These are phyloP conservation scores for Rhodomyrtus tomentosa DNA, from an alignment of 345 rosid species.

Conservation along the genomic window DNA sequence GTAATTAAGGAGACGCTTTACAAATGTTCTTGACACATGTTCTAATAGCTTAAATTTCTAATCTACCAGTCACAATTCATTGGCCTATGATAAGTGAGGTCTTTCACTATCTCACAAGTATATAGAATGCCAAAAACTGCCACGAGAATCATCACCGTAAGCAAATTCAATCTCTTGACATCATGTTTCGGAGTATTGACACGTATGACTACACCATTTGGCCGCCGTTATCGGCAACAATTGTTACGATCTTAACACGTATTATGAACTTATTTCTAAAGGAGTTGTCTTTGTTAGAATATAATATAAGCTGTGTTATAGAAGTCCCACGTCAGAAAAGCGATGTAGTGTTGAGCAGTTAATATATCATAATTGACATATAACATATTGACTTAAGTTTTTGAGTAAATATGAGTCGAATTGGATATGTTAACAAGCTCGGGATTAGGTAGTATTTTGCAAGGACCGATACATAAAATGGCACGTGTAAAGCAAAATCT, in stretches of 20 bases:
- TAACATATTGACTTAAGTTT: no score
- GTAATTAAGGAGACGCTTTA: not conserved
- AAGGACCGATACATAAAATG: not conserved
- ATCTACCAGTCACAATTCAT: not conserved
- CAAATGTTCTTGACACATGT: not conserved
- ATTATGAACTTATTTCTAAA: no score
- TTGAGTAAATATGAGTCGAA: no score
- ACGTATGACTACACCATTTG: fast-evolving
- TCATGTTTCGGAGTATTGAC: not conserved
- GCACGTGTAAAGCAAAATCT: not conserved
- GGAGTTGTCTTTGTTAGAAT: no score
- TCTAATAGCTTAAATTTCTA: not conserved
- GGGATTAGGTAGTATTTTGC: no score
- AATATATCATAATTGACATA: no score
- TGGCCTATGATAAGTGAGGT: not conserved
- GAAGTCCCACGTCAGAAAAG: no score
- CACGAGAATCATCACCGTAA: not conserved
- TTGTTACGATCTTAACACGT: not conserved
- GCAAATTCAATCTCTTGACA: not conserved
- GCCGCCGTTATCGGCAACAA: not conserved
- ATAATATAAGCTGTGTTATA: no score
- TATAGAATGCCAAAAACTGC: not conserved
- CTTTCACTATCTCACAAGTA: not conserved
- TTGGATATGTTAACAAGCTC: no score
- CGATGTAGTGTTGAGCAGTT: no score